Evolutionary conservation across 1,284 basidiomycete genomes (phyloP).

Genomic region (Xerocomus tenax): DNA sequence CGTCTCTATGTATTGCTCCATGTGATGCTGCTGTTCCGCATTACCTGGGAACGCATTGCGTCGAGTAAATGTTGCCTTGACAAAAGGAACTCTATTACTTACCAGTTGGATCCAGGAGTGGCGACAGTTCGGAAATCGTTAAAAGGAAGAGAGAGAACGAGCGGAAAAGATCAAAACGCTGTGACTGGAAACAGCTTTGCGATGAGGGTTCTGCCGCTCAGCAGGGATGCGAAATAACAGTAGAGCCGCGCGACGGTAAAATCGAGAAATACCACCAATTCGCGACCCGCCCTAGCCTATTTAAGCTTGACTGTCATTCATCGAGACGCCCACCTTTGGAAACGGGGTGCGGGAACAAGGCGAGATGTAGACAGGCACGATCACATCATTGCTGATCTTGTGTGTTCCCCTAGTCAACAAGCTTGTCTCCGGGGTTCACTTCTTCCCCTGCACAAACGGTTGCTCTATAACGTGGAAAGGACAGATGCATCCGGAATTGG

Average conservation of each 20-base stretch:
- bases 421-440: conserved; percentile 3
- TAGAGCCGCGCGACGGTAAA: conserved; percentile 2
- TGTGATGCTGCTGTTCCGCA: conserved; percentile 25
- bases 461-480: conserved; percentile 5
- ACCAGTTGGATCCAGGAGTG: conserved; percentile 9
- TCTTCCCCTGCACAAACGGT: conserved; percentile 5
- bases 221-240: not conserved
- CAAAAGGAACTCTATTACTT: not conserved
- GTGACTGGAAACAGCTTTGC: not conserved
- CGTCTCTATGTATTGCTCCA: conserved; percentile 52
- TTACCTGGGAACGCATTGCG: conserved; percentile 11
- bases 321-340: conserved; percentile 7
- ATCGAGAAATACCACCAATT: conserved; percentile 4
- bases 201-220: not conserved
- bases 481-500: conserved; percentile 8
- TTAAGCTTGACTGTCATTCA: conserved; percentile 10
- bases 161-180: not conserved
- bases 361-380: conserved; percentile 12
- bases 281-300: conserved; percentile 9
- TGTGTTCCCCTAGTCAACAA: not conserved
- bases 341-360: conserved; percentile 9
- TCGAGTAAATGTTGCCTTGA: not conserved
- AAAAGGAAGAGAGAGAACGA: not conserved
- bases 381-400: conserved; percentile 12
- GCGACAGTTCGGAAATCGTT: not conserved